Evolutionary conservation across 1,284 basidiomycete species (phyloP).

Genomic region (Ceratobasidium papillatum): DNA sequence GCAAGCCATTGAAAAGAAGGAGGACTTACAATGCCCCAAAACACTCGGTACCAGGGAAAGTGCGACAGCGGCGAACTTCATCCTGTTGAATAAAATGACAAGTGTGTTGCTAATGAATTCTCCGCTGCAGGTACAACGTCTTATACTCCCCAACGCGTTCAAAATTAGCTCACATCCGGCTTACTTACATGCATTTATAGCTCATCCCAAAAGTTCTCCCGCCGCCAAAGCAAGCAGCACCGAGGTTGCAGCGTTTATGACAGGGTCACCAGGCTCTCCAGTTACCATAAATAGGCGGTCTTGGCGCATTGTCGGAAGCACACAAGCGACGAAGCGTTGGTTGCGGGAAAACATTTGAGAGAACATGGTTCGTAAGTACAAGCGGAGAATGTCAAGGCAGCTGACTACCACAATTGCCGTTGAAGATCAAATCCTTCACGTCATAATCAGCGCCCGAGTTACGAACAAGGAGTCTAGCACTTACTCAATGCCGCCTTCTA

Average conservation of each 20-base stretch:
- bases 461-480: not conserved
- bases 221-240: not conserved
- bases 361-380: conserved; percentile 14
- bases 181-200: not conserved
- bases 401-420: not conserved
- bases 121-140: not conserved
- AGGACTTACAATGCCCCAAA: conserved; percentile 31
- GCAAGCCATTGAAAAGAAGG: not conserved
- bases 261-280: conserved; percentile 23
- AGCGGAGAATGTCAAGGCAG: conserved; percentile 4
- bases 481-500: conserved; percentile 44
- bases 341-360: not conserved
- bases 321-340: conserved; percentile 3
- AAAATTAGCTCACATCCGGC: conserved; percentile 31
- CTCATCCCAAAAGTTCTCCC: conserved; percentile 16
- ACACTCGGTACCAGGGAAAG: conserved; percentile 24
- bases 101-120: not conserved
- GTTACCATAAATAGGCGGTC: not conserved
- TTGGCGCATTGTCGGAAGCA: conserved; percentile 32
- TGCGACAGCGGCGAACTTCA: conserved; percentile 22
- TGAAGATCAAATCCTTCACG: not conserved
- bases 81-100: conserved; percentile 2
- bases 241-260: conserved; percentile 36
- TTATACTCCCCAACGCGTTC: conserved; percentile 25
- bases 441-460: not conserved